Evolutionary conservation across 2,329 filamentous ascomycete genomes (phyloP).

Genomic region (Trichophyton benhamiae): DNA sequence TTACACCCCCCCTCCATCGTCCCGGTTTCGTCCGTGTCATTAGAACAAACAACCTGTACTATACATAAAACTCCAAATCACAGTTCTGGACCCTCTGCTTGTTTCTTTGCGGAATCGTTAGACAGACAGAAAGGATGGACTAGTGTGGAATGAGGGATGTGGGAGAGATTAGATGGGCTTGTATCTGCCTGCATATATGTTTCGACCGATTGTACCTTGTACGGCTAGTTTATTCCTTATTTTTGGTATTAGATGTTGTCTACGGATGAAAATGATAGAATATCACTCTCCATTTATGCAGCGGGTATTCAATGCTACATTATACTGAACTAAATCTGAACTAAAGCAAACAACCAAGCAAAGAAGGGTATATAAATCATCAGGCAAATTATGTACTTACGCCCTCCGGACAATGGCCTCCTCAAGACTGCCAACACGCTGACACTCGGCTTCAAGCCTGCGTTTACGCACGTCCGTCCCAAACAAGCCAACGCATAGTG

Average conservation of each 20-base stretch:
- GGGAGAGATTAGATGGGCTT: not conserved
- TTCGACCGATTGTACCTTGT: not conserved
- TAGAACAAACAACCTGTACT: not conserved
- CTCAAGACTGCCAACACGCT: not conserved
- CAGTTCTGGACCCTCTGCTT: not conserved
- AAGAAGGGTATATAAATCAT: not conserved
- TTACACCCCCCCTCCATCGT: not conserved
- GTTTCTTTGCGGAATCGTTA: not conserved
- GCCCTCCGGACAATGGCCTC: not conserved
- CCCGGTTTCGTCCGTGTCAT: not conserved
- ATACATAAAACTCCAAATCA: not conserved
- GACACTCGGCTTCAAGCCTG: slow-evolving; percentile 30
- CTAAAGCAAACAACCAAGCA: not conserved
- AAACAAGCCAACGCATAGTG: slow-evolving; percentile 58
- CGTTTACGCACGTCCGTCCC: slow-evolving; percentile 39
- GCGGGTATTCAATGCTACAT: no score
- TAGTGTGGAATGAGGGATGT: not conserved
- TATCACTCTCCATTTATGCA: not conserved
- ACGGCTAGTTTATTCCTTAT: not conserved
- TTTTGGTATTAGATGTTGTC: not conserved
- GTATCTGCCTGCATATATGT: not conserved
- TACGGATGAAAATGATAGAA: slow-evolving; percentile 1
- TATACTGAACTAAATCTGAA: no score
- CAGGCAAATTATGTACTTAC: not conserved
- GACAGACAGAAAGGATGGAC: no score